Base-by-base conservation (phyloP, 768 basidiomycete species). In the Jaapia argillacea region DNA sequence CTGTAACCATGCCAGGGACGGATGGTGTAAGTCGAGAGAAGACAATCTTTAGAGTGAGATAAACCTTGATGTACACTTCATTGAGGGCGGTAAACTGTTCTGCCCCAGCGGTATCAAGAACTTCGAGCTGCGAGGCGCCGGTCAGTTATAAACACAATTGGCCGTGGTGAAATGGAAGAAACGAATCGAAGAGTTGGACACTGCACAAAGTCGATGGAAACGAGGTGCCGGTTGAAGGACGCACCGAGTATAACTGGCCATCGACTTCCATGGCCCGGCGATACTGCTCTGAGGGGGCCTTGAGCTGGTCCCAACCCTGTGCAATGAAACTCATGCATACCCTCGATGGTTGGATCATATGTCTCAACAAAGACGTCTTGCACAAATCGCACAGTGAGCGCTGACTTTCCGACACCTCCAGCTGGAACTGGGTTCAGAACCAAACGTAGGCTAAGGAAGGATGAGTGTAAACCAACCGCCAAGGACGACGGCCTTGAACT, bases 361-460 rank as follows among this genome's bases (percentile, higher is more conserved):
- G 73, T 73, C 53, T 85, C 81, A 24, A 85, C 65, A 58, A 86
- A 88, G 36, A 74, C 68, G 58, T 84, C 75, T 50, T 72, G 72
- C 38, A 86, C 76, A 58, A 82, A 88, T 46, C 85, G 75, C 52
- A 86, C 79, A 56, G 85, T 87, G 25, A 91, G 68, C 10, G 88
- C 85, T 21, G 86, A 89, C 62, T 91, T 91, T 39, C 88, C 88
- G 42, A 91, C 87, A 20, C 88, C 88, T 54, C 88, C 88, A 55
- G 86, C 86, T 88, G 51, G 12, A 33, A 25, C 27, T 48, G 39
- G 37, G 12, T 33, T 16, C 28, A 33, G 16, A 33, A 38, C 20
- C 35, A 7, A 39, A 36, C 36, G 49, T 28, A 16, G 23, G n/a
- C n/a, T n/a, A 18, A 46, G 5, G 26, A 47, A 40, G 40, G 41